Percentiles rank a stretch among this genome's conserved stretches.
Evolutionary conservation across 1,139 yeast species (phyloP).

Genomic region (Kurtzmaniella natalensis): DNA sequence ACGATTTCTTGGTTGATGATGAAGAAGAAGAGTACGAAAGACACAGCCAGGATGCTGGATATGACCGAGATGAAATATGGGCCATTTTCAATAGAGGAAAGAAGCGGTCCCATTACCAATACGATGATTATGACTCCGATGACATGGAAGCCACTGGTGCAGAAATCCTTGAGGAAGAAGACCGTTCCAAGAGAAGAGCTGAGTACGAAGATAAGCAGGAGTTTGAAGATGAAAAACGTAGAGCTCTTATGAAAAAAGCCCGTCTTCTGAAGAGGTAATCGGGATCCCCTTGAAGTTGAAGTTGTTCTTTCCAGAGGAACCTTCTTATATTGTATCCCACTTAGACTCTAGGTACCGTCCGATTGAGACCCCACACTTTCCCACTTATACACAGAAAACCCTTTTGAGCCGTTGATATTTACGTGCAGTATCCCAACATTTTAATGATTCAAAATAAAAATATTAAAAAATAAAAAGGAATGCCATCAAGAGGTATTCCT

Average conservation of each 20-base stretch:
- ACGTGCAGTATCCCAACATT: no score
- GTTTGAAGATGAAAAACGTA: slow-evolving; percentile 50
- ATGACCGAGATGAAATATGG: slow-evolving; percentile 87
- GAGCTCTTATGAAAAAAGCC: slow-evolving; percentile 29
- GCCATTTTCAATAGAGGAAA: slow-evolving; percentile 70
- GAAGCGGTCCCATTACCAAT: slow-evolving; percentile 42
- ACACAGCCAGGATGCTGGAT: slow-evolving; percentile 33
- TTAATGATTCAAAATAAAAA: no score
- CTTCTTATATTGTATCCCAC: neutral
- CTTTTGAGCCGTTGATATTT: no score
- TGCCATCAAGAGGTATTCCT: no score
- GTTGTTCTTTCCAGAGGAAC: neutral
- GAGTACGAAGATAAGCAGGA: slow-evolving; percentile 64
- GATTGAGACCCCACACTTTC: no score
- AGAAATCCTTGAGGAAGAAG: slow-evolving; percentile 80
- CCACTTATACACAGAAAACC: no score
- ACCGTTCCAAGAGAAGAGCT: slow-evolving; percentile 55
- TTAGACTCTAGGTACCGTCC: no score
- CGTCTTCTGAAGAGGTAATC: slow-evolving; percentile 12
- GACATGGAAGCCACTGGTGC: slow-evolving; percentile 96
- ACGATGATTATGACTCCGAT: slow-evolving; percentile 51
- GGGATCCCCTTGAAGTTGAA: no score
- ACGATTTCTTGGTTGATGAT: slow-evolving; percentile 53
- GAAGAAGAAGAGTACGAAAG: slow-evolving; percentile 39
- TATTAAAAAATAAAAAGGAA: no score